Evolutionary conservation across 768 basidiomycete species (phyloP), one percentile per base, ranked within the genome.

Genomic region (Termitomyces sp.): DNA sequence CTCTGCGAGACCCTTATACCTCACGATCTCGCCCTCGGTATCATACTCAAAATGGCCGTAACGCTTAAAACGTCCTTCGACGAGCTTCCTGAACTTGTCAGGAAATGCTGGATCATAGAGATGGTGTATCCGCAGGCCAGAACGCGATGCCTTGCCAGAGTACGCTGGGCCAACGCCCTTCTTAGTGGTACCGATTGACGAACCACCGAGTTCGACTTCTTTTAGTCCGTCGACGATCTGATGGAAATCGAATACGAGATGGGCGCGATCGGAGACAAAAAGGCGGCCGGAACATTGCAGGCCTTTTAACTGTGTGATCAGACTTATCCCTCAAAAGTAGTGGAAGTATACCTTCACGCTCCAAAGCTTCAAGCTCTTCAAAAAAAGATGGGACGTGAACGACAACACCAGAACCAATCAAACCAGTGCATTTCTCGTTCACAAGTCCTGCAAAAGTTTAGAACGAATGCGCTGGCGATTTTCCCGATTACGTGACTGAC

Each of bases 141-240:
- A 97, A 49, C 97, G 88, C 12, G 94, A 96, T 16, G 97, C 94
- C 75, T 98, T 99, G 52, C 89, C 91, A 53, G 95, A 97, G 79
- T 99, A 99, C 13, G 97, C 91, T 72, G 97, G 97, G 73, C 97
- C 97, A 68, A 99, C 98, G 54, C 97, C 97, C 72, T 87, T 93
- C 84, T 91, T 95, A 51, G 97, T 99, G 36, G 97, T 99, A 27
- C 97, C 97, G 69, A 99, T 98, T 87, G 88, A 91, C 1, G 86
- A 88, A 9, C 93, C 91, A 24, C 97, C 97, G 24, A 98, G 83
- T 71, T 98, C 97, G 41, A 94, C 93, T 72, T 99, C 97, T 72
- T 98, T 99, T 68, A 99, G 77, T 6, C 97, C 97, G 69, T 99
- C 97, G 31, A 98, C 97, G 68, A 98, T 98, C 77, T 99, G 97